phyloP scores from a whole-genome alignment of 164 flowering plant genomes.

The Paratinospora sagittata region DNA sequence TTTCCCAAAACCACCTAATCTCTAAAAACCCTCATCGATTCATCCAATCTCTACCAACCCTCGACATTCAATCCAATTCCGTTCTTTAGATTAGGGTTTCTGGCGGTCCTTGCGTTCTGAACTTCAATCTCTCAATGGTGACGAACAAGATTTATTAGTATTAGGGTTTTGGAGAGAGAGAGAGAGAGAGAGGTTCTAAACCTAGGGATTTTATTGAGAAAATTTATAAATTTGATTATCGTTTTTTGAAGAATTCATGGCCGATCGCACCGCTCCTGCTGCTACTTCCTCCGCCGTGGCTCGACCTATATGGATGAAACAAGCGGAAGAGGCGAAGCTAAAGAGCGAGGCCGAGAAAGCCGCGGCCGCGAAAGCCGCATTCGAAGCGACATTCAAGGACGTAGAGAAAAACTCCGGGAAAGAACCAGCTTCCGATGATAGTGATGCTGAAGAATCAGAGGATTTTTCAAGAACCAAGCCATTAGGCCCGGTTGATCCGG shows the following conservation, averaged over 20 bases:
- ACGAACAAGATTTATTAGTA: not conserved
- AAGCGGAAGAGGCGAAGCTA: conserved; percentile 91
- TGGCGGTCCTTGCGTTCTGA: not conserved
- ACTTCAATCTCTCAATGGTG: not conserved
- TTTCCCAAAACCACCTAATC: too few species aligned
- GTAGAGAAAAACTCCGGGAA: conserved; percentile 33
- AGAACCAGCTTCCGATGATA: conserved; percentile 41
- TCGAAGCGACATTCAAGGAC: conserved; percentile 91
- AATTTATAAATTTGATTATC: not conserved
- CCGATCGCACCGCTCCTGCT: conserved; percentile 37
- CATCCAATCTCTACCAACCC: not conserved
- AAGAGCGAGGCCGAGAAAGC: conserved; percentile 89
- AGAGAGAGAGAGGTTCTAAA: not conserved
- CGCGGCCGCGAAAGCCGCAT: conserved; percentile 97
- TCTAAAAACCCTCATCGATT: not conserved
- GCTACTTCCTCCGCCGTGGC: conserved; percentile 20
- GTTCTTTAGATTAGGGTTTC: not conserved
- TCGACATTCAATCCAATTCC: not conserved
- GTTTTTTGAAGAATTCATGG: conserved; percentile 28
- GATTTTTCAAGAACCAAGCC: conserved; percentile 50
- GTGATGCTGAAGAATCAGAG: conserved; percentile 62
- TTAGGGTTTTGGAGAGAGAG: conserved; percentile 1
- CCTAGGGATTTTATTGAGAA: not conserved
- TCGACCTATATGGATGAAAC: conserved; percentile 89
- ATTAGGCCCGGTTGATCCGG: conserved; percentile 81